phyloP scores from a whole-genome alignment of 106 monocot genomes.

The Gastrodia elata region DNA sequence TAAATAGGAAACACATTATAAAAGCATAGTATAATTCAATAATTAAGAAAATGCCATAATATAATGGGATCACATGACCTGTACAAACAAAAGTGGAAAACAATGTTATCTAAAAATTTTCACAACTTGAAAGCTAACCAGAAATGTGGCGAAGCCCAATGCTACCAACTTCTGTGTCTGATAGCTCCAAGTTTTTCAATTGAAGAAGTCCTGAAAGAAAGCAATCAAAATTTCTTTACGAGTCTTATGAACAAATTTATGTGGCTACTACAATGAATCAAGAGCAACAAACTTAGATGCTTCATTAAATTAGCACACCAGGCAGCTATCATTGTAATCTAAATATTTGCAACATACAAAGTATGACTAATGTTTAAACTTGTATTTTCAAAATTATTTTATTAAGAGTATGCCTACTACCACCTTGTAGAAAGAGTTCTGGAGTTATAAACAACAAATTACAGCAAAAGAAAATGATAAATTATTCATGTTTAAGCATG shows the following conservation, averaged over 20 bases:
- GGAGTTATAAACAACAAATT: not conserved
- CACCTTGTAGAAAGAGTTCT: not conserved
- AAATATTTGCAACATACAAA: not conserved
- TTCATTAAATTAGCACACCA: not conserved
- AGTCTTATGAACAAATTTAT: not conserved
- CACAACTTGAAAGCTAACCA: constrained; percentile 40
- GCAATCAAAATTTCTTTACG: not conserved
- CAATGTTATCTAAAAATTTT: not conserved
- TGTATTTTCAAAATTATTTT: too few relatives aligned
- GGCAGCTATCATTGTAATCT: not conserved
- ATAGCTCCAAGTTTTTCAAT: constrained; percentile 77
- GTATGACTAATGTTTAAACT: not conserved
- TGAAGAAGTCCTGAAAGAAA: constrained; percentile 48
- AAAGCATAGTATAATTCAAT: not conserved
- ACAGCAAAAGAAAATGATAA: not conserved
- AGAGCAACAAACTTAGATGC: not conserved
- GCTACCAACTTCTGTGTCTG: constrained; percentile 88
- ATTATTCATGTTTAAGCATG: not conserved
- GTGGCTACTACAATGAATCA: not conserved
- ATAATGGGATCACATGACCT: not conserved
- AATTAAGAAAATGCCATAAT: not conserved
- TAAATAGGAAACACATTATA: not conserved
- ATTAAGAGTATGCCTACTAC: too few relatives aligned
- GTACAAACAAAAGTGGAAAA: not conserved
- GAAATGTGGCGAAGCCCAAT: constrained; percentile 72